Percentiles rank a stretch among this genome's conserved stretches.
phyloP scores from a whole-genome alignment of 805 yeast genomes.

The Huiozyma naganishii region DNA sequence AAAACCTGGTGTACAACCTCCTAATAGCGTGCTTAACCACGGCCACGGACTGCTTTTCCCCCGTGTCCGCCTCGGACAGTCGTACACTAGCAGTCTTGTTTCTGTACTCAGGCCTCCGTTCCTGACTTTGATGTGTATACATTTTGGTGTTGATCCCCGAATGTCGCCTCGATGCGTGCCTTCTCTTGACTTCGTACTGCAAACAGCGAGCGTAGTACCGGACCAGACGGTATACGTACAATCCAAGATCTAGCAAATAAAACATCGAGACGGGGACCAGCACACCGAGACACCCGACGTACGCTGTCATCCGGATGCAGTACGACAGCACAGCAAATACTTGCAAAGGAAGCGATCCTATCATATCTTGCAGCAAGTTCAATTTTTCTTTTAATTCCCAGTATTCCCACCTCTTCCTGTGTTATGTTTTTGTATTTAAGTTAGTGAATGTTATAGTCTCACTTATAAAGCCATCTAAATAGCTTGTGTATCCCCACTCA shows the following conservation, averaged over 20 bases:
- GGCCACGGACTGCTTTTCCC: background rate
- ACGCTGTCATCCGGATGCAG: background rate
- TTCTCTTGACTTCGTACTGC: background rate
- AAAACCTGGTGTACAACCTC: background rate
- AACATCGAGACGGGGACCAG: background rate
- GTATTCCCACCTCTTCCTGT: no score
- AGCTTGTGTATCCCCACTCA: no score
- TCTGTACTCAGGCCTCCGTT: background rate
- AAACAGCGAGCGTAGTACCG: background rate
- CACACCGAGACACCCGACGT: background rate
- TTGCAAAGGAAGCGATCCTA: no score
- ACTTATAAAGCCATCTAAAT: no score
- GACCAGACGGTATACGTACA: constrained; percentile 3
- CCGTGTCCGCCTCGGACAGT: background rate
- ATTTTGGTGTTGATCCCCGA: no score
- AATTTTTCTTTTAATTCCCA: no score
- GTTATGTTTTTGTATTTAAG: no score
- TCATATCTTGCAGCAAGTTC: no score
- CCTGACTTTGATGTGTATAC: background rate
- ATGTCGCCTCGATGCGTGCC: background rate
- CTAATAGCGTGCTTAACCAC: background rate
- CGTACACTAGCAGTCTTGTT: background rate
- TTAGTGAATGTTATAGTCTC: no score
- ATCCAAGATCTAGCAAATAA: constrained; percentile 2
- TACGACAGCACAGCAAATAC: background rate